phyloP scores from a whole-genome alignment of 192 early-diverging fungal species.

The Rhizophagus clarus region DNA sequence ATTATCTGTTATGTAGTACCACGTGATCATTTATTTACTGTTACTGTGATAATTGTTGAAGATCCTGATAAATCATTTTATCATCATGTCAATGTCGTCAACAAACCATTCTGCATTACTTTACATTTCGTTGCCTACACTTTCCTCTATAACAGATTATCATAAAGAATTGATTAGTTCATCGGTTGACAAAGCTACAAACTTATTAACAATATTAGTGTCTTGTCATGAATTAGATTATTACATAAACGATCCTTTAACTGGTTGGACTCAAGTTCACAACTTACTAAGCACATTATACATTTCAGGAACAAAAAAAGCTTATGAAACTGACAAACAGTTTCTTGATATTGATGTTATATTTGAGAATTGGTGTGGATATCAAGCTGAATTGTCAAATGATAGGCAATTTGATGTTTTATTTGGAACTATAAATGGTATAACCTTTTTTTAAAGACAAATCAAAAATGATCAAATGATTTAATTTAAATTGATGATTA shows the following conservation, averaged over 20 bases:
- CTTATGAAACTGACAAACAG: constrained; percentile 41
- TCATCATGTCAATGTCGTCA: not conserved
- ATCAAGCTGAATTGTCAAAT: constrained; percentile 46
- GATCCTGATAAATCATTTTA: too few relatives aligned
- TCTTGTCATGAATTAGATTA: constrained; percentile 6
- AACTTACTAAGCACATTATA: constrained; percentile 45
- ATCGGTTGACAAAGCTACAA: not conserved
- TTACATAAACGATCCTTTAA: not conserved
- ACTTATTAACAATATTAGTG: constrained; percentile 2
- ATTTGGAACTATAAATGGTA: constrained; percentile 48
- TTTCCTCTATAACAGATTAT: constrained; percentile 4
- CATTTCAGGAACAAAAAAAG: constrained; percentile 48
- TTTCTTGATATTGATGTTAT: constrained; percentile 61
- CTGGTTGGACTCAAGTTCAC: constrained; percentile 7
- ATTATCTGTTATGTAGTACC: too few relatives aligned
- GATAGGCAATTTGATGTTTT: constrained; percentile 42
- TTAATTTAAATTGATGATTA: not conserved
- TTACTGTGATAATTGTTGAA: too few relatives aligned
- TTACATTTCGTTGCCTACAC: constrained; percentile 5
- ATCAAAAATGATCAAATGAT: not conserved
- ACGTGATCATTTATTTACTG: too few relatives aligned
- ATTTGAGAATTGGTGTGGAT: constrained; percentile 62
- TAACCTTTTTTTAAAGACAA: not conserved
- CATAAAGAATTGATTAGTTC: constrained; percentile 11
- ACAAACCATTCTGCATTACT: constrained; percentile 5